Conservation (phyloP, 2,329 filamentous ascomycete species). For the Penicillium sp. region DNA sequence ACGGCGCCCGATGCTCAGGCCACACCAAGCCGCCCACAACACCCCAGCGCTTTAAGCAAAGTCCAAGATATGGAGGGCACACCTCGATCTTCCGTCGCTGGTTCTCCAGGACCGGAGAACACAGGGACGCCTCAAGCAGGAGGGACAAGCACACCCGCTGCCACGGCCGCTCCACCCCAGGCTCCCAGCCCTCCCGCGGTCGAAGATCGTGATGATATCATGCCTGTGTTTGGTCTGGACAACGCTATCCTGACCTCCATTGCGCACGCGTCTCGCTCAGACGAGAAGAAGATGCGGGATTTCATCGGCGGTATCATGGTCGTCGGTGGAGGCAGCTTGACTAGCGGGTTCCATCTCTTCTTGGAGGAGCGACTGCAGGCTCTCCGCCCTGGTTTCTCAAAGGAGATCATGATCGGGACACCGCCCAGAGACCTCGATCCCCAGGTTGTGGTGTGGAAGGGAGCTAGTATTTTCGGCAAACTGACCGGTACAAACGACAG, state of each 20-base stretch:
- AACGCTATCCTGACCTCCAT: constrained; percentile 87
- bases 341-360: constrained; percentile 73
- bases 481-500: constrained; percentile 83
- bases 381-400: constrained; percentile 57
- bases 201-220: constrained; percentile 70
- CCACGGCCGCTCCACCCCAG: constrained; percentile 33
- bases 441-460: constrained; percentile 97
- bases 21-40: constrained; percentile 54
- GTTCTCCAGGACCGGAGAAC: constrained; percentile 81
- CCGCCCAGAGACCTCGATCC: constrained; percentile 93
- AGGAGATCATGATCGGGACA: constrained; percentile 65
- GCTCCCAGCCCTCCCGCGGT: constrained; percentile 43
- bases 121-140: constrained; percentile 62
- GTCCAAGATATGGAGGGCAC: constrained; percentile 69
- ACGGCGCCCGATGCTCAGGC: constrained; percentile 34
- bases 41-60: constrained; percentile 67
- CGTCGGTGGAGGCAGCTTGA: constrained; percentile 78
- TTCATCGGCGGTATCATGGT: constrained; percentile 89
- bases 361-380: constrained; percentile 78
- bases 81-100: constrained; percentile 79
- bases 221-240: constrained; percentile 81
- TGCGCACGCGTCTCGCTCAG: constrained; percentile 77
- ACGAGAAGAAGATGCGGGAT: constrained; percentile 90
- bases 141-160: constrained; percentile 42
- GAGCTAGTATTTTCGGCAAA: constrained; percentile 92